Percentiles rank a stretch among this genome's conserved stretches.
Evolutionary conservation across 257 asterid species (phyloP).

Genomic region (Plectranthus barbatus): DNA sequence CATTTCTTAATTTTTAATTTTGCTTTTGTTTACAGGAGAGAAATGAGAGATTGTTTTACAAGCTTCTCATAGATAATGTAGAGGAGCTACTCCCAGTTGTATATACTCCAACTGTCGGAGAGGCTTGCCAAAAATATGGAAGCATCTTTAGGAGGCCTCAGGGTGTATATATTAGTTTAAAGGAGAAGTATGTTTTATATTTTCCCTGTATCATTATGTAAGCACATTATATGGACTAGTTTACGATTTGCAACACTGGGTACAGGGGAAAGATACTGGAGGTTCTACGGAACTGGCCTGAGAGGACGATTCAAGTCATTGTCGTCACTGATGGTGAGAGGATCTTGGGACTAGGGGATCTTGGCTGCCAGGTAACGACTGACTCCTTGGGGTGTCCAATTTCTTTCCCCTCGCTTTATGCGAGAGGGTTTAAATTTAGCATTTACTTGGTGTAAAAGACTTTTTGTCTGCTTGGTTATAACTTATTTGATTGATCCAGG

Average conservation of each 20-base stretch:
- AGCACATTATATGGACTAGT: not conserved
- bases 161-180: conserved; percentile 81
- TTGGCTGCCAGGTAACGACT: conserved; percentile 72
- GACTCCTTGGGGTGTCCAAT: not conserved
- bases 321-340: conserved; percentile 98
- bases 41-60: conserved; percentile 87
- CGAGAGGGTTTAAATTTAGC: not conserved
- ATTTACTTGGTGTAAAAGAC: not conserved
- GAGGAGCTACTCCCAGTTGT: conserved; percentile 91
- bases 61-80: conserved; percentile 76
- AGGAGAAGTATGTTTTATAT: conserved; percentile 58
- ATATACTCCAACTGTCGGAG: conserved; percentile 87
- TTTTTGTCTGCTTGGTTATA: not conserved
- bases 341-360: conserved; percentile 95
- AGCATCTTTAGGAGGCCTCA: conserved; percentile 86
- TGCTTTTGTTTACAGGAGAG: conserved; percentile 49
- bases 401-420: not conserved
- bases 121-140: conserved; percentile 96
- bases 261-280: conserved; percentile 85
- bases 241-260: conserved; percentile 9
- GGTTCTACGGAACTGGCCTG: conserved; percentile 90
- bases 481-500: conserved; percentile 31
- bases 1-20: not conserved
- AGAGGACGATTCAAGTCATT: conserved; percentile 75
- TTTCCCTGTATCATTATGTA: not conserved